Evolutionary conservation across 441 rosid species (phyloP), one percentile per base, ranked within the genome.

Genomic region (Geranium incanum): DNA sequence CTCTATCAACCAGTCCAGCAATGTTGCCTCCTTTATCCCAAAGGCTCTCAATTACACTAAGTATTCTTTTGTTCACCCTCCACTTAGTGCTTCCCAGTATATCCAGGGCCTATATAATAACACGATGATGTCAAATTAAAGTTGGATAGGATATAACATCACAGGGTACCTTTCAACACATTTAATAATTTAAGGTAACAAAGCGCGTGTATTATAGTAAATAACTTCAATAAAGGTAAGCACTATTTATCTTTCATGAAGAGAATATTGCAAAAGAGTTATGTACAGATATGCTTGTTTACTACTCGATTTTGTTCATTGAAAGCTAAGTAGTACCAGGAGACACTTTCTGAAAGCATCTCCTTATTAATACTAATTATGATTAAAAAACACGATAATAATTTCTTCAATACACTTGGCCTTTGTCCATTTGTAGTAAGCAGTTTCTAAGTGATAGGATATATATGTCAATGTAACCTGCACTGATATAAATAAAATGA

Each of bases 61-160:
- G 89, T 39, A 93, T 78, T 85, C 84, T 87, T 76, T 83, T 91
- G 77, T 89, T 95, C 73, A 95, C 82, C 73, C 95, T 89, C 99
- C 98, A 95, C 76, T 91, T 95, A 70, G 97, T 87, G 79, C 83
- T 87, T 78, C 99, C 99, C 37, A 95, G 87, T 1, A 96, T 91
- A 87, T 93, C 87, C 78, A 95, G 81, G 43, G 97, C 99, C 99
- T 95, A 62, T 62, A 62, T 62, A 21, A 28, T 62, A 33, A 62
- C 66, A 62, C 13, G 28, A 23, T 62, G 37, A 62, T 62, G 88
- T 70, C 36, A 62, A 62, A 23, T 62, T 78, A 71, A 71, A 72
- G 70, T 75, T 75, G 70, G 73, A 62, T 21, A 62, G 5, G 66
- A 62, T 9, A 62, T 28, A 21, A 62, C 9, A 62, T 62, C 15